Evolutionary conservation across 108 stramenopile genomes (phyloP).

Genomic region (Chaetoceros tenuissimus): DNA sequence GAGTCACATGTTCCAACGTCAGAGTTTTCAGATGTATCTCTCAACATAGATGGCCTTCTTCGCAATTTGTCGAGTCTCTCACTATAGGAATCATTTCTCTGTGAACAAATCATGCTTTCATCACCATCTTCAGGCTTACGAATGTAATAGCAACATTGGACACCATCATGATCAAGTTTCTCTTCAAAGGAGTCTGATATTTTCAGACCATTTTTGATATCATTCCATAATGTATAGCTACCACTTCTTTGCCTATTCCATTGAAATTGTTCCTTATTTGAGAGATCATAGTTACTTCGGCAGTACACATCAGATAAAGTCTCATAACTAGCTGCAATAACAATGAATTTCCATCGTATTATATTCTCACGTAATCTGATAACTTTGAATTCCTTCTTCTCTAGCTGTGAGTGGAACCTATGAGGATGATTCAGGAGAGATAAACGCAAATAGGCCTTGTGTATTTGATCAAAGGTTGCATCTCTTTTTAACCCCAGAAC

Average conservation of each 20-base stretch:
- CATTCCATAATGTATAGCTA: background rate
- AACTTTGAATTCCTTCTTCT: background rate
- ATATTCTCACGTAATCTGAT: background rate
- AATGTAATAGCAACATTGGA: background rate
- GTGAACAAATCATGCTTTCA: background rate
- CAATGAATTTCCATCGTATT: background rate
- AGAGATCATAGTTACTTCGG: background rate
- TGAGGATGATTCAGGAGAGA: background rate
- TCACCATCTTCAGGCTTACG: background rate
- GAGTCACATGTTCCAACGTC: background rate
- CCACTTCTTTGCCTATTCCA: background rate
- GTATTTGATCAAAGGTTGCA: constrained; percentile 62
- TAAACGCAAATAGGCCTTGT: background rate
- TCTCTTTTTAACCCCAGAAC: constrained; percentile 49
- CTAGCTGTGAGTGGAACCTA: background rate
- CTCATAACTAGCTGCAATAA: background rate
- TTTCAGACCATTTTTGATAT: background rate
- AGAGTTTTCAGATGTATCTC: background rate
- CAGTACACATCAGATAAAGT: background rate
- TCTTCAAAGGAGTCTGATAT: background rate
- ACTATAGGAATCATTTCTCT: background rate
- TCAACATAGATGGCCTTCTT: background rate
- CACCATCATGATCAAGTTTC: background rate
- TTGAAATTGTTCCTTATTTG: background rate
- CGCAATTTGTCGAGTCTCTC: background rate